These are phyloP conservation scores for Sordariomycetes sp. DNA, from an alignment of 2,329 filamentous ascomycete genomes.

Conservation along the genomic window DNA sequence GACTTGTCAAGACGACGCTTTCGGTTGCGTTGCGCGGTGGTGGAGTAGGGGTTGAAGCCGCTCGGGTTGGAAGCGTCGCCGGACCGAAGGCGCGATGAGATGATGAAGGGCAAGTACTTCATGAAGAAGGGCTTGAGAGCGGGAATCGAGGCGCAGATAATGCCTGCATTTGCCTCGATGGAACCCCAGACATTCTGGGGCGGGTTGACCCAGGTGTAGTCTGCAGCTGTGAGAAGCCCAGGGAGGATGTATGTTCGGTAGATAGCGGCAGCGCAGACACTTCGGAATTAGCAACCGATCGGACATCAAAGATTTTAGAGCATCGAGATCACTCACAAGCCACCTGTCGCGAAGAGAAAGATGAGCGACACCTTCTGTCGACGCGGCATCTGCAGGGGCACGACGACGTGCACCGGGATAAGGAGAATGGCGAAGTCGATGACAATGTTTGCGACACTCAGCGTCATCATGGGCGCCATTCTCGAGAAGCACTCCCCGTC, in stretches of 20 bases:
- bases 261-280: slow-evolving; percentile 18
- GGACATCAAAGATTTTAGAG: no score
- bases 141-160: slow-evolving; percentile 38
- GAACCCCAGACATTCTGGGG: slow-evolving; percentile 29
- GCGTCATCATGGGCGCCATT: slow-evolving; percentile 16
- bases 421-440: slow-evolving; percentile 35
- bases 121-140: slow-evolving; percentile 39
- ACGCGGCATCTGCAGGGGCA: slow-evolving; percentile 33
- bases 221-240: slow-evolving; percentile 10
- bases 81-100: no score
- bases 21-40: no score
- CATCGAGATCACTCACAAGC: slow-evolving; percentile 17
- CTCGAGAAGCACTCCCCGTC: slow-evolving; percentile 28
- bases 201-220: slow-evolving; percentile 17
- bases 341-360: slow-evolving; percentile 28
- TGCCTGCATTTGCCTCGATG: slow-evolving; percentile 39
- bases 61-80: no score
- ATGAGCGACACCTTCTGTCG: slow-evolving; percentile 41
- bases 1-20: no score
- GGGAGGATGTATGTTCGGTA: slow-evolving; percentile 15
- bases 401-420: slow-evolving; percentile 33
- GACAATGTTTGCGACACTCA: slow-evolving; percentile 28
- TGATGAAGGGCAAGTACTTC: slow-evolving; percentile 17
- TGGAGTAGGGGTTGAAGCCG: no score
- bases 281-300: no score